Percentiles rank a stretch among this genome's conserved stretches.
phyloP scores from a whole-genome alignment of 2,329 filamentous ascomycete species.

The Metarhizium rileyi region DNA sequence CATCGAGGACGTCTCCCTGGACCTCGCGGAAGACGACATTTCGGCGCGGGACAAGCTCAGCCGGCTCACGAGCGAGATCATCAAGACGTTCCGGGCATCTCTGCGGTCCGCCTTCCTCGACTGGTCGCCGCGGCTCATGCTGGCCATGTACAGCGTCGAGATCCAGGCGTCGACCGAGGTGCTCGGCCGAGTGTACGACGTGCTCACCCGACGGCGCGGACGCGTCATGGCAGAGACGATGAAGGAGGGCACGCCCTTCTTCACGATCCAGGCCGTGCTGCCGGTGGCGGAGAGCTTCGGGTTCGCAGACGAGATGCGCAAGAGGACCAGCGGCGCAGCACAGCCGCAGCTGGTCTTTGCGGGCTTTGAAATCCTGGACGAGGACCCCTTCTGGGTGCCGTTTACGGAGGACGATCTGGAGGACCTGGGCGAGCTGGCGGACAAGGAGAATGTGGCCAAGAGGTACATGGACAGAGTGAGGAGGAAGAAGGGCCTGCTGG shows the following conservation, averaged over 20 bases:
- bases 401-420: conserved; percentile 89
- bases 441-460: conserved; percentile 93
- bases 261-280: conserved; percentile 79
- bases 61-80: conserved; percentile 83
- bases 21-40: conserved; percentile 41
- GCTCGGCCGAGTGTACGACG: conserved; percentile 87
- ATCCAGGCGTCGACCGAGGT: conserved; percentile 96
- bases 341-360: conserved; percentile 89
- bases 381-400: conserved; percentile 97
- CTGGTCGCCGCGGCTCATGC: conserved; percentile 89
- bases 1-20: conserved; percentile 66
- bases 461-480: conserved; percentile 88
- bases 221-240: conserved; percentile 83
- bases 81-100: conserved; percentile 77
- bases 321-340: conserved; percentile 81
- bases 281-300: conserved; percentile 94
- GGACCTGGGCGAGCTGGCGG: conserved; percentile 87
- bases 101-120: conserved; percentile 83
- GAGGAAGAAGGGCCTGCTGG: conserved; percentile 75
- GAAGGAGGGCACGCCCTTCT: conserved; percentile 93
- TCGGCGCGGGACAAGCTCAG: conserved; percentile 59
- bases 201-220: conserved; percentile 89
- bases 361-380: conserved; percentile 84
- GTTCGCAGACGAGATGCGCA: conserved; percentile 92
- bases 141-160: conserved; percentile 97